A percentile compares a stretch with the other conserved stretches of the same genome.
Conservation (phyloP, 2,329 filamentous ascomycete genomes). For the Penicillium sp. region DNA sequence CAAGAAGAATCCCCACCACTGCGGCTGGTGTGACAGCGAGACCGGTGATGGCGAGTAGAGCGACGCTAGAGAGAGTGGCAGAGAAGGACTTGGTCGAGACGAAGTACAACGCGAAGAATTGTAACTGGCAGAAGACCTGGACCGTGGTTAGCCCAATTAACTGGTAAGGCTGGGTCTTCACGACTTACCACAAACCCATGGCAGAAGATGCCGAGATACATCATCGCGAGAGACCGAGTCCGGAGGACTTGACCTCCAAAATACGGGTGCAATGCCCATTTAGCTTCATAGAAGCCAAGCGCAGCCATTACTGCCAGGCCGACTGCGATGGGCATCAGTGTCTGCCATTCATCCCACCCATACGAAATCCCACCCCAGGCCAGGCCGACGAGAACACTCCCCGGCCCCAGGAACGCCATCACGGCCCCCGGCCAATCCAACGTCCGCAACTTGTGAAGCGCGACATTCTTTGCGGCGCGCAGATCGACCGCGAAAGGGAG, state of each 20-base stretch:
- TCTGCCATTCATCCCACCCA: constrained; percentile 40
- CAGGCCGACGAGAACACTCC: constrained; percentile 42
- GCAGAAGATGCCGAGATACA: constrained; percentile 43
- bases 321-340: constrained; percentile 40
- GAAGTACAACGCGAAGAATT: constrained; percentile 46
- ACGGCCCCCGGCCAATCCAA: constrained; percentile 46
- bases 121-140: constrained; percentile 44
- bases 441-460: constrained; percentile 22
- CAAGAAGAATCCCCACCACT: constrained; percentile 19
- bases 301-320: constrained; percentile 33
- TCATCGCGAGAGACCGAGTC: constrained; percentile 33
- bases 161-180: background rate
- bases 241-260: constrained; percentile 40
- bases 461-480: constrained; percentile 22
- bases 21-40: constrained; percentile 24
- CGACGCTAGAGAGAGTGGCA: constrained; percentile 37
- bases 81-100: constrained; percentile 36
- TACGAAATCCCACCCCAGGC: constrained; percentile 45
- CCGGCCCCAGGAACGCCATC: constrained; percentile 40
- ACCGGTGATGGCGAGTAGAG: constrained; percentile 38
- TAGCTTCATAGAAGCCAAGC: constrained; percentile 38
- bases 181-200: constrained; percentile 46
- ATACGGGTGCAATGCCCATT: constrained; percentile 35
- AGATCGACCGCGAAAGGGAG: constrained; percentile 34
- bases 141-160: constrained; percentile 1